Conservation (phyloP, 139 green algal genomes). For the Chlorella sp. region DNA sequence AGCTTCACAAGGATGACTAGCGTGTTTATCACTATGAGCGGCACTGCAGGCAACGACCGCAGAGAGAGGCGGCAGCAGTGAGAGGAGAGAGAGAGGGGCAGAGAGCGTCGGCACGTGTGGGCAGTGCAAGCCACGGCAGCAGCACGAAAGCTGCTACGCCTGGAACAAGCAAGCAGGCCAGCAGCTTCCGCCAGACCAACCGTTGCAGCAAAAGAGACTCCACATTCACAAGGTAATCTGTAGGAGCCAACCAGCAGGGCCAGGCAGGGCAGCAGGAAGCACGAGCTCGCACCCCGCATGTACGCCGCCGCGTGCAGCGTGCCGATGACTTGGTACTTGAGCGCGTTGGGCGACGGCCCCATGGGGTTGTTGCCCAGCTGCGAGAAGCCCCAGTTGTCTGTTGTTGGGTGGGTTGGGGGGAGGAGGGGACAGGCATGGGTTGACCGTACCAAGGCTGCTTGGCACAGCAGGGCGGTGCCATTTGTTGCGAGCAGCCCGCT, state of each 20-base stretch:
- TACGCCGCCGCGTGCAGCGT: constrained; percentile 88
- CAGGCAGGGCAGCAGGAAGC: not conserved
- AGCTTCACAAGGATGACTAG: constrained; percentile 87
- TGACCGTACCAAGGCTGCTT: not conserved
- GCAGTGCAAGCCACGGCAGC: no score
- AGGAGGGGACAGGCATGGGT: no score
- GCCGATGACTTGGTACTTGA: constrained; percentile 91
- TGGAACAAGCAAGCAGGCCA: no score
- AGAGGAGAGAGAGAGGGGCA: no score
- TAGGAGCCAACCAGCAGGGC: no score
- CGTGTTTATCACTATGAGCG: constrained; percentile 78
- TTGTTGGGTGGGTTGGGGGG: not conserved
- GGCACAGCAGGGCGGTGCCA: not conserved
- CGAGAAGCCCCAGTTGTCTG: constrained; percentile 88
- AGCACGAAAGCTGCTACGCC: no score
- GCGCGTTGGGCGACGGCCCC: constrained; percentile 47
- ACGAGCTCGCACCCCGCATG: constrained; percentile 73
- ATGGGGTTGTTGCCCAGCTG: constrained; percentile 66
- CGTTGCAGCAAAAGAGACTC: no score
- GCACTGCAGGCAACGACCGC: constrained; percentile 65
- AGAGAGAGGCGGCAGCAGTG: no score
- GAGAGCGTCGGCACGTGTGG: no score
- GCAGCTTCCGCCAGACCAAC: no score
- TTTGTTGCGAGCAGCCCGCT: constrained; percentile 36
- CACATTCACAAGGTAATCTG: no score